These are phyloP conservation scores for Carex arenaria DNA, from an alignment of 202 grass and related monocot species.

Conservation along the genomic window DNA sequence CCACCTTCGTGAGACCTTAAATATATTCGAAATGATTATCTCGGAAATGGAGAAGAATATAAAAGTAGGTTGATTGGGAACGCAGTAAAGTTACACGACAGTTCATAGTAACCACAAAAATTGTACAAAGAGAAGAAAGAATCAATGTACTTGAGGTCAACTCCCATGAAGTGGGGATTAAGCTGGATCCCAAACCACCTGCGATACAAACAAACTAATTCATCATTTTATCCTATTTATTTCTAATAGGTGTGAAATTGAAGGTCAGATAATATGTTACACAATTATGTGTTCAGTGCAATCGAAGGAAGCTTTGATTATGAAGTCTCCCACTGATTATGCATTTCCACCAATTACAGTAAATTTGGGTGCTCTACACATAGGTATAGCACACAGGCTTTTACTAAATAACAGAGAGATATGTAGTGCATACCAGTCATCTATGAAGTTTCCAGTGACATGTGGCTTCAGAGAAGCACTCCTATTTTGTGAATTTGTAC, in stretches of 20 bases:
- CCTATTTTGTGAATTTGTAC: slow-evolving; percentile 48
- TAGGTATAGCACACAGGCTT: neutral
- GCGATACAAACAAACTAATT: slow-evolving; percentile 30
- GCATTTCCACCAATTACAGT: neutral
- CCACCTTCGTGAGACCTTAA: neutral
- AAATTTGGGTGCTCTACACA: neutral
- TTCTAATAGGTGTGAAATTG: neutral
- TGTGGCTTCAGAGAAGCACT: slow-evolving; percentile 81
- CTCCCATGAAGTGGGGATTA: slow-evolving; percentile 90
- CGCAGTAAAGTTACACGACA: neutral
- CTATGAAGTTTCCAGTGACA: slow-evolving; percentile 64
- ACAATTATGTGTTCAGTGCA: neutral
- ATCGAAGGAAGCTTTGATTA: neutral
- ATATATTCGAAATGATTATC: neutral
- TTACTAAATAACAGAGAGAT: neutral
- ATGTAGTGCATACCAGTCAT: slow-evolving; percentile 64
- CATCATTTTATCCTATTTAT: neutral
- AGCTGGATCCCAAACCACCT: slow-evolving; percentile 99
- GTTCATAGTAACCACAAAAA: neutral
- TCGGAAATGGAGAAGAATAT: neutral
- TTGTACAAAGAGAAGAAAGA: slow-evolving; percentile 1
- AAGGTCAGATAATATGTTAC: neutral
- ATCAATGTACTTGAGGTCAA: slow-evolving; percentile 93
- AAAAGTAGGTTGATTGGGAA: neutral
- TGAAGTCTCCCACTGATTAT: neutral